Evolutionary conservation across 768 basidiomycete species (phyloP).

Genomic region (Pulveroboletus sp.): DNA sequence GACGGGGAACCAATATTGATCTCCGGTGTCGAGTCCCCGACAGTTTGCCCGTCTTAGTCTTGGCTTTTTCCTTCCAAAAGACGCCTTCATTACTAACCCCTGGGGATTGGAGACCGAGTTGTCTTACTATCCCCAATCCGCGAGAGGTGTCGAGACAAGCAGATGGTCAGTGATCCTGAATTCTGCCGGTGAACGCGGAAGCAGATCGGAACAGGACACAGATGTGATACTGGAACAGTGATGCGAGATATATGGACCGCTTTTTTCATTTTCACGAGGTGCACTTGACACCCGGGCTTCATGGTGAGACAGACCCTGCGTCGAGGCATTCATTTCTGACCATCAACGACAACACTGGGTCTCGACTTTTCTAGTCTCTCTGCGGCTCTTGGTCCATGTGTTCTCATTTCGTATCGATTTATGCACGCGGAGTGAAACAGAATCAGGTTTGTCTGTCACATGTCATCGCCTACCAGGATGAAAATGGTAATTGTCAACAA

Average conservation of each 20-base stretch:
- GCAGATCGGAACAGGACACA: neutral
- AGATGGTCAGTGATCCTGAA: constrained; percentile 4
- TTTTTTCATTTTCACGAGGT: neutral
- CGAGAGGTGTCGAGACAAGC: constrained; percentile 5
- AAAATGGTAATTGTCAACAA: neutral
- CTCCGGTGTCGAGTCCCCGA: neutral
- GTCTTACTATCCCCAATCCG: constrained; percentile 10
- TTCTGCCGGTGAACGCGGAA: neutral
- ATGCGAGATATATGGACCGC: neutral
- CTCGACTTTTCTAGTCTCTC: neutral
- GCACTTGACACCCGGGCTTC: neutral
- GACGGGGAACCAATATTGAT: neutral
- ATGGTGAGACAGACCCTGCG: constrained; percentile 23
- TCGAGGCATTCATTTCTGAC: constrained; percentile 6
- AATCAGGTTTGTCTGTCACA: neutral
- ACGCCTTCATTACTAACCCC: constrained; percentile 9
- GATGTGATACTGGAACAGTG: neutral
- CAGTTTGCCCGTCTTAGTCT: neutral
- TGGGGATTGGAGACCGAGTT: constrained; percentile 9
- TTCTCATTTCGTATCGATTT: constrained; percentile 11
- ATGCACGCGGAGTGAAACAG: neutral
- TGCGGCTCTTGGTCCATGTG: neutral
- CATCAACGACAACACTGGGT: constrained; percentile 9
- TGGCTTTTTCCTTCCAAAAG: constrained; percentile 6
- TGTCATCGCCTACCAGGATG: neutral